Base-by-base conservation (phyloP, 768 basidiomycete genomes). In the Lentinula detonsa region DNA sequence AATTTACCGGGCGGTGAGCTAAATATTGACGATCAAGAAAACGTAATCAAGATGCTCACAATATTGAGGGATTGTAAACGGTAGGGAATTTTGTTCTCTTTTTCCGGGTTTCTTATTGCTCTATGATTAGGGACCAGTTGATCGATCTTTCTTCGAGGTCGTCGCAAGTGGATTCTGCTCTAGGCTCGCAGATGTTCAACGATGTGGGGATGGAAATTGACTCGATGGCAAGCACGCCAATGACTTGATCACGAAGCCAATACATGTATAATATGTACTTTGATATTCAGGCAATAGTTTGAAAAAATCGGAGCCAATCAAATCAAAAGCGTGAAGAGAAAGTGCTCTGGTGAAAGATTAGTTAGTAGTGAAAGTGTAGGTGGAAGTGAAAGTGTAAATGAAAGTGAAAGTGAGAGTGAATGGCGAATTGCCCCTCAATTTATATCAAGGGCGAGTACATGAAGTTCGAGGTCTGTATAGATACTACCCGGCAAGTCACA, bases 1-100 rank as follows among this genome's bases (percentile, higher is more conserved):
- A 72, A 74, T 50, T 74, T 93, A 5, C 86, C 89, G 0, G 91
- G 91, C 2, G 90, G 90, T 7, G 90, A 92, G 68, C 74, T 91
- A 59, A 72, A 78, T 50, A 78, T 85, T 43, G 76, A 82, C 43
- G 87, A 91, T 55, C 91, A 93, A 65, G 83, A 86, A 63, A 82
- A 88, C 50, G 78, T 91, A 5, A 86, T 91, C 50, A 70, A 72
- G 37, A 87, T 91, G 85, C 74, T 93, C 10, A 83, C 87, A 66
- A 75, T 73, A 18, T 65, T 92, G 60, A 79, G 81, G 61, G 81
- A 85, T 62, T 80, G 84, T 53, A 91, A 89, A 74, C 74, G 76
- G 88, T 87, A 59, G 50, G 78, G 33, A 33, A 11, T 21, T 51
- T 10, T 37, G 0, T 10, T 2, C 3, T 11, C 16, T 4, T 10